Base-by-base conservation (phyloP, 495 filamentous ascomycete species). In the Aspergillus leporis region DNA sequence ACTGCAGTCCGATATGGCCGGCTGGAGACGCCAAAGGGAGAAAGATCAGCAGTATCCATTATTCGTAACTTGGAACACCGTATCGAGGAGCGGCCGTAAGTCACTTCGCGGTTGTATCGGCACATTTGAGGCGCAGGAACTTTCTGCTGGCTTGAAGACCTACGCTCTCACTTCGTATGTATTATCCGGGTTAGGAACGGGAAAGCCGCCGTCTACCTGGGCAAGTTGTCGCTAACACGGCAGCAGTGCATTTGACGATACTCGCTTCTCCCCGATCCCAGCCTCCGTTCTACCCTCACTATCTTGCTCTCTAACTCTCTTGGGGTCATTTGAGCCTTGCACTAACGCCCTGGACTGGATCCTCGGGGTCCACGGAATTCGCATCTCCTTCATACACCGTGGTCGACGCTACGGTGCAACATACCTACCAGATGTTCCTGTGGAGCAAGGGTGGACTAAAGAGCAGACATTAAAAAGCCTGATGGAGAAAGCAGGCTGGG, bases 401-500 rank as follows among this genome's bases (percentile, higher is more conserved):
- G 84, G 86, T 34, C 55, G 84, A 69, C 70, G 86, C 69, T 70
- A 82, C 73, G 66, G 78, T 10, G 85, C 91, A 10, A 97, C 93
- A 0, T 98, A 98, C 66, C 81, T 98, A 16, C 94, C 94, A 0
- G 92, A 97, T 69, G 93, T 98, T 12, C 85, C 93, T 3, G 77
- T 82, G 4, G 94, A 98, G 77, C 94, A 98, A 71, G 91, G 90
- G 21, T 98, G 94, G 94, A 91, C 86, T 14, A 96, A 94, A 72
- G 92, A 97, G 73, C 91, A 97, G 79, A 91, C 92, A 2, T 65
- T 98, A 22, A 81, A 90, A 36, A 93, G 90, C 70, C 72, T 97
- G 64, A 97, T 97, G 91, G 81, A 92, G 55, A 97, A 97, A 79
- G 93, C 92, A 0, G 93, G 93, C 0, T 97, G 91, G 92, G 69